phyloP scores from a whole-genome alignment of 306 rosid genomes.

The Cicer chorassanicum region DNA sequence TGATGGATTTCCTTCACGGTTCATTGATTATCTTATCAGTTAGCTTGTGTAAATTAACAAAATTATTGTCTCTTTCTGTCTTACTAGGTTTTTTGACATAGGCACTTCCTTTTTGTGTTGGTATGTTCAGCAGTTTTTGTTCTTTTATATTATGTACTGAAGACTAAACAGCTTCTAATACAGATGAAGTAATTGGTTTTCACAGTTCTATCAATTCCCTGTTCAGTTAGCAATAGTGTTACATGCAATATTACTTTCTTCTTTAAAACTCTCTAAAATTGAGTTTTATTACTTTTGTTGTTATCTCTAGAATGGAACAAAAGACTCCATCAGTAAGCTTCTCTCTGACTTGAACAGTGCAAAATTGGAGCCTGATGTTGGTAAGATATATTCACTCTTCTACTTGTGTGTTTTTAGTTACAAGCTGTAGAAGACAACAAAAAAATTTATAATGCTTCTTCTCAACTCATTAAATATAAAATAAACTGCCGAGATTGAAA shows the following conservation, averaged over 20 bases:
- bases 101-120: constrained; percentile 2
- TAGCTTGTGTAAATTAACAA: constrained; percentile 14
- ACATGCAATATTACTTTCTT: constrained; percentile 12
- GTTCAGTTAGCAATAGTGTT: constrained; percentile 11
- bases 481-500: constrained; percentile 15
- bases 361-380: constrained; percentile 92
- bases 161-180: neutral
- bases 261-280: constrained; percentile 21
- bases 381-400: constrained; percentile 58
- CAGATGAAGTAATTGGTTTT: constrained; percentile 15
- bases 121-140: constrained; percentile 35
- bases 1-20: constrained; percentile 25
- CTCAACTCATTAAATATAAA: constrained; percentile 27
- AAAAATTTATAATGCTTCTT: constrained; percentile 29
- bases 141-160: constrained; percentile 11
- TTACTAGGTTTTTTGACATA: constrained; percentile 3
- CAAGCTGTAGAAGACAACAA: constrained; percentile 10
- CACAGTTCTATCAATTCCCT: constrained; percentile 18
- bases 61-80: constrained; percentile 12
- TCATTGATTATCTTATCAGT: neutral
- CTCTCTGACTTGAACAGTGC: constrained; percentile 83
- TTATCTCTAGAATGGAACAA: constrained; percentile 79
- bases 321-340: constrained; percentile 91
- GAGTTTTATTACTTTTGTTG: constrained; percentile 3
- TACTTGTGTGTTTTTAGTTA: neutral